phyloP scores from a whole-genome alignment of 768 basidiomycete genomes.

The Boletus coccyginus region DNA sequence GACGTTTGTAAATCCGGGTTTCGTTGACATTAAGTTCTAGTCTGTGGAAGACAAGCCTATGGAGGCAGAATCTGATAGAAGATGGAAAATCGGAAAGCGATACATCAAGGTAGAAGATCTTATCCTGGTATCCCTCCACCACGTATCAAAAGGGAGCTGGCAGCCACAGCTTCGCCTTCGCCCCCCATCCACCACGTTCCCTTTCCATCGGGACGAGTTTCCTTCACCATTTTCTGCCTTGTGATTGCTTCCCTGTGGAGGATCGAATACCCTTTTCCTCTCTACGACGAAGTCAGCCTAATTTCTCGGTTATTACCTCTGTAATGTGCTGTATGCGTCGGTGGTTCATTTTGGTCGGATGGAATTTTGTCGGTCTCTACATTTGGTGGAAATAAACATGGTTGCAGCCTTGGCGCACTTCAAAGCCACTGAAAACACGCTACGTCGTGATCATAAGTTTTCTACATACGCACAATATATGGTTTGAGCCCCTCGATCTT shows the following conservation, averaged over 20 bases:
- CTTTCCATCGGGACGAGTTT: slow-evolving; percentile 3
- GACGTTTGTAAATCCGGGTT: neutral
- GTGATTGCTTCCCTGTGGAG: neutral
- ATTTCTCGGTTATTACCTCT: too few species aligned
- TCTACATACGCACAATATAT: too few species aligned
- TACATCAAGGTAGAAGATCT: slow-evolving; percentile 65
- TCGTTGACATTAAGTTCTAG: slow-evolving; percentile 33
- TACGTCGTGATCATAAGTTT: neutral
- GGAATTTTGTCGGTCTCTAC: neutral
- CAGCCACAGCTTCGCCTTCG: slow-evolving; percentile 69
- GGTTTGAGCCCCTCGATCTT: too few species aligned
- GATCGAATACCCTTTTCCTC: neutral
- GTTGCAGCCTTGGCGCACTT: neutral
- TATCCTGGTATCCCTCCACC: slow-evolving; percentile 74
- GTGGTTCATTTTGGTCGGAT: too few species aligned
- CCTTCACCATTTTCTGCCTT: neutral
- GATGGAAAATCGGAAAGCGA: slow-evolving; percentile 60
- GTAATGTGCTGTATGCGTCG: too few species aligned
- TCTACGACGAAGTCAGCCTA: neutral
- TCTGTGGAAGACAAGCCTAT: slow-evolving; percentile 47
- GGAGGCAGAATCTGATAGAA: slow-evolving; percentile 60
- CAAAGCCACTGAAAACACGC: too few species aligned
- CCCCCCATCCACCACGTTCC: neutral
- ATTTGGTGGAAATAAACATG: neutral
- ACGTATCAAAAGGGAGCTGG: slow-evolving; percentile 82